A percentile compares a stretch with the other conserved stretches of the same genome.
Evolutionary conservation across 345 rosid species (phyloP).

Genomic region (Sonneratia alba): DNA sequence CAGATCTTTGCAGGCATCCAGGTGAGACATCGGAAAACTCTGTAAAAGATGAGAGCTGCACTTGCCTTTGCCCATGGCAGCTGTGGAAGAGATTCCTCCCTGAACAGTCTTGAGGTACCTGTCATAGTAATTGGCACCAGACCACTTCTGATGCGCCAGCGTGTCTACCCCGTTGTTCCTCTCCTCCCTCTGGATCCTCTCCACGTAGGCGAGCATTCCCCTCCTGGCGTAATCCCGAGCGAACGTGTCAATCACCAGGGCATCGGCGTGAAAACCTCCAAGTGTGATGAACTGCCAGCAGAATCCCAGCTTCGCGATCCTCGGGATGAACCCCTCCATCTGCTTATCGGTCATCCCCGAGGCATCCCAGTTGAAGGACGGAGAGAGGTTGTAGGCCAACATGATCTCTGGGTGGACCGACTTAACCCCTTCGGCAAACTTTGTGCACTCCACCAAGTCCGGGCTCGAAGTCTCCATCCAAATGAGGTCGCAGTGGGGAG

Average conservation of each 20-base stretch:
- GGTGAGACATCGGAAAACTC: not conserved
- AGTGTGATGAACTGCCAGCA: constrained; percentile 98
- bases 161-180: constrained; percentile 92
- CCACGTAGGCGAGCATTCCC: constrained; percentile 95
- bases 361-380: constrained; percentile 95
- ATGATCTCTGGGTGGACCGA: constrained; percentile 56
- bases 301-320: constrained; percentile 69
- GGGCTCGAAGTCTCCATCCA: constrained; percentile 98
- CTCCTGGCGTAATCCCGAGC: constrained; percentile 69
- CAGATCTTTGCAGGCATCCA: not conserved
- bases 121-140: constrained; percentile 81
- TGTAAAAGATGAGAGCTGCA: not conserved
- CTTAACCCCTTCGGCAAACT: constrained; percentile 69
- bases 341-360: constrained; percentile 79
- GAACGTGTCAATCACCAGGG: constrained; percentile 7
- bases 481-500: constrained; percentile 62
- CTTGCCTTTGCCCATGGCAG: constrained; percentile 97
- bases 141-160: constrained; percentile 96
- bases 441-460: constrained; percentile 63
- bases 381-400: constrained; percentile 92
- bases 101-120: constrained; percentile 80
- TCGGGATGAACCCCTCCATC: constrained; percentile 80
- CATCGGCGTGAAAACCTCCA: constrained; percentile 78
- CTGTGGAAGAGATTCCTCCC: constrained; percentile 94
- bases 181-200: constrained; percentile 96